phyloP scores from a whole-genome alignment of 371 early-diverging fungal genomes.

The Actinomucor elegans region DNA sequence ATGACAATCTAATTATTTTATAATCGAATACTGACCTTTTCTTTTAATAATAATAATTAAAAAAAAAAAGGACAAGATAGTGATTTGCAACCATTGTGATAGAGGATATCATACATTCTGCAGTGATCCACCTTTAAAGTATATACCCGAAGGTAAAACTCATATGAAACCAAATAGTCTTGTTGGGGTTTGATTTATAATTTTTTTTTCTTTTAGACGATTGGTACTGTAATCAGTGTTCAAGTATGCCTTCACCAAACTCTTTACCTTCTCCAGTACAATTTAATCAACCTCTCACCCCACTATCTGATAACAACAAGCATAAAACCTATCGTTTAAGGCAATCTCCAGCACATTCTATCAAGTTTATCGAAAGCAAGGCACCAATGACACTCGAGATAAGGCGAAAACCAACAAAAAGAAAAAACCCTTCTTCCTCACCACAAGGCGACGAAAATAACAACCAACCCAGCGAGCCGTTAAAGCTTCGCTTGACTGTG shows the following conservation, averaged over 20 bases:
- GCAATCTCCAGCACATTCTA: slow-evolving; percentile 15
- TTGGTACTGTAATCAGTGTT: slow-evolving; percentile 40
- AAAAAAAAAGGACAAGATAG: slow-evolving; percentile 33
- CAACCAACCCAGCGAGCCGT: not conserved
- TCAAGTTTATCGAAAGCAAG: slow-evolving; percentile 16
- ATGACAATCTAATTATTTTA: no score
- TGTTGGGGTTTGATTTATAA: not conserved
- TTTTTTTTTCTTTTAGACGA: slow-evolving; percentile 24
- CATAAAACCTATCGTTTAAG: slow-evolving; percentile 13
- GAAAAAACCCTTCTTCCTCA: not conserved
- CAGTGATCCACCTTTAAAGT: slow-evolving; percentile 26
- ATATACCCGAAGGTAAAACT: slow-evolving; percentile 36
- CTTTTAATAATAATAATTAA: slow-evolving; percentile 6
- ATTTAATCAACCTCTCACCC: slow-evolving; percentile 5
- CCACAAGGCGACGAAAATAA: not conserved
- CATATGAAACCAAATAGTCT: not conserved
- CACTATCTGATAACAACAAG: slow-evolving; percentile 7
- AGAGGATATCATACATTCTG: slow-evolving; percentile 39
- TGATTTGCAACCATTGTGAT: slow-evolving; percentile 39
- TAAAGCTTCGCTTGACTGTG: slow-evolving; percentile 19
- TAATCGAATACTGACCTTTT: not conserved
- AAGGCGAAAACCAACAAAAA: not conserved
- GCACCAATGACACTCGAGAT: not conserved
- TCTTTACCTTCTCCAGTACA: slow-evolving; percentile 20
- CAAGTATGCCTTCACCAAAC: slow-evolving; percentile 29